A percentile compares a stretch with the other conserved stretches of the same genome.
These are phyloP conservation scores for Neopestalotiopsis sp. DNA, from an alignment of 2,329 filamentous ascomycete genomes.

Conservation along the genomic window DNA sequence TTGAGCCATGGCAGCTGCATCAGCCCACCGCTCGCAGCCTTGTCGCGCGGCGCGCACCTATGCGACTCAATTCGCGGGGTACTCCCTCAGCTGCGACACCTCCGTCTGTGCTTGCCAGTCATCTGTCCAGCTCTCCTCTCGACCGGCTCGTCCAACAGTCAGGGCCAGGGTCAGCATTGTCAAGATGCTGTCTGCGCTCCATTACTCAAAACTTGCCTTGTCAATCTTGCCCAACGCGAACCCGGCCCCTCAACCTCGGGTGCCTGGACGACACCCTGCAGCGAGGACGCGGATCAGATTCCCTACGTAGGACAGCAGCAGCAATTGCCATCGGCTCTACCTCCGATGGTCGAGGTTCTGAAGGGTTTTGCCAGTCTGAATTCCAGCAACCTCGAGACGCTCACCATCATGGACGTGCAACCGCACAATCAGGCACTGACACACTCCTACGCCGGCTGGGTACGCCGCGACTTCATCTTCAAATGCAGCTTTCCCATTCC, in stretches of 20 bases:
- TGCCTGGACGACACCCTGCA: conserved; percentile 15
- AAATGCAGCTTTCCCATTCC: conserved; percentile 21
- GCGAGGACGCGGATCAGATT: conserved; percentile 2
- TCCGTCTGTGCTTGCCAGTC: not conserved
- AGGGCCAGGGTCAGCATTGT: conserved; percentile 11
- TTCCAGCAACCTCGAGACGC: not conserved
- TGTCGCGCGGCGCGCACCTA: not conserved
- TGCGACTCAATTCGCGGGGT: not conserved
- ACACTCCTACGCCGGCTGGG: conserved; percentile 20
- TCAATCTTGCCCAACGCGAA: conserved; percentile 20
- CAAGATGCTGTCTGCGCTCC: conserved; percentile 14
- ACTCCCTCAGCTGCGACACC: not conserved
- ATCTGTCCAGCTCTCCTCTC: not conserved
- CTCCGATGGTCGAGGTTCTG: conserved; percentile 14
- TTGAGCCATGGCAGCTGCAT: not conserved
- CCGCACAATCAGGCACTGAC: not conserved
- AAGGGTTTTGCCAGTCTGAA: not conserved
- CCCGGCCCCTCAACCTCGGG: conserved; percentile 11
- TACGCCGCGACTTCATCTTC: conserved; percentile 23
- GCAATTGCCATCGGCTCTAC: conserved; percentile 18
- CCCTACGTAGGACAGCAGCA: conserved; percentile 6
- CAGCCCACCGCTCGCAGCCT: not conserved
- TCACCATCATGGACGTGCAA: conserved; percentile 17
- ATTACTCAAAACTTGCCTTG: conserved; percentile 21
- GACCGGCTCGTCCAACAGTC: not conserved